Conservation (phyloP, 2,329 filamentous ascomycete species). For the Fusarium sambucinum region DNA sequence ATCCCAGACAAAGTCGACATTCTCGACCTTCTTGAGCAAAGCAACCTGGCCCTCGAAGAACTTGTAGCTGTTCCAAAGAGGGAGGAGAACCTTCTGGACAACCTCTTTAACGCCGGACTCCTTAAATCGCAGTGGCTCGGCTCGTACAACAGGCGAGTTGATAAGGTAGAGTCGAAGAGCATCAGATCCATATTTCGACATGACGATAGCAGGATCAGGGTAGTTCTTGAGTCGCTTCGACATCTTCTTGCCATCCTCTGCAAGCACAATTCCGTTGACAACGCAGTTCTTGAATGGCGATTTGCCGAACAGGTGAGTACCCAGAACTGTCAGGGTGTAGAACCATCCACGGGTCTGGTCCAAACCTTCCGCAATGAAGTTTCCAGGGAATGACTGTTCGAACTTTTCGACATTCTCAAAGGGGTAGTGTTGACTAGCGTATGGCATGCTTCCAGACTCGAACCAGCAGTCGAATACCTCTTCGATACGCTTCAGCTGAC, state of each 20-base stretch:
- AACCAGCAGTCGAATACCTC: constrained; percentile 99
- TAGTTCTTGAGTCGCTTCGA: constrained; percentile 97
- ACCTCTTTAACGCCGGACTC: constrained; percentile 94
- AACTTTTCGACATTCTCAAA: constrained; percentile 90
- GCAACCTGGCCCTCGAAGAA: constrained; percentile 93
- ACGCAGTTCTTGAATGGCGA: constrained; percentile 95
- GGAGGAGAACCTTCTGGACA: constrained; percentile 88
- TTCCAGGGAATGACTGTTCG: constrained; percentile 84
- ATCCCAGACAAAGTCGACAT: constrained; percentile 82
- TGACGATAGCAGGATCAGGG: constrained; percentile 85
- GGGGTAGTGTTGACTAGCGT: constrained; percentile 89
- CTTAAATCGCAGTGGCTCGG: constrained; percentile 91
- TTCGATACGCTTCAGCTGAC: constrained; percentile 80
- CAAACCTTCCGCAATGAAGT: constrained; percentile 93
- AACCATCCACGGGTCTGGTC: constrained; percentile 98
- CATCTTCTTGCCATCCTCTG: constrained; percentile 98
- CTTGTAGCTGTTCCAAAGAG: constrained; percentile 96
- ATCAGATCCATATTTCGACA: constrained; percentile 90
- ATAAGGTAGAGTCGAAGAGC: constrained; percentile 95
- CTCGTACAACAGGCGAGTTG: constrained; percentile 94
- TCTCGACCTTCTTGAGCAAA: constrained; percentile 86
- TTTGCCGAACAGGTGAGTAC: constrained; percentile 85
- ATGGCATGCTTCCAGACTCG: constrained; percentile 96
- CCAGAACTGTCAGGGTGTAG: constrained; percentile 90
- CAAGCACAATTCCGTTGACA: constrained; percentile 94